Evolutionary conservation across 768 basidiomycete genomes (phyloP), one percentile per base, ranked within the genome.

Genomic region (Phlebiopsis flavidoalba): DNA sequence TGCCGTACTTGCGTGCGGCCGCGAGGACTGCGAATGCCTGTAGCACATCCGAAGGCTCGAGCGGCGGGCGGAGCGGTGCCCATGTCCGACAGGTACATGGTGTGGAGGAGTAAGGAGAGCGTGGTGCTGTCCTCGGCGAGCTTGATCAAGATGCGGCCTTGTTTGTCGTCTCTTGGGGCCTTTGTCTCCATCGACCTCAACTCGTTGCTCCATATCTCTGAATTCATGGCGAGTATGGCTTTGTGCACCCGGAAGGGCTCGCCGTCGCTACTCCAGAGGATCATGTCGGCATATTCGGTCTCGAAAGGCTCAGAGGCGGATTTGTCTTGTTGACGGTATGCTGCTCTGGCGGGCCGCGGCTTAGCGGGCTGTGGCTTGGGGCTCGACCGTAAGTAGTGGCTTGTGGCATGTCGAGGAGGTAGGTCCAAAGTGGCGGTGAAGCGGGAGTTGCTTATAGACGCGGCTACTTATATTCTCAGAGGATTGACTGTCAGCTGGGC

Each of bases 181-280:
- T 49, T 19, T 50, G 26, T 31, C 6, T 31, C 26, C 26, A 31
- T 31, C 26, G 26, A 31, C 26, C 6, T 31, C 3, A 62, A 35
- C 0, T 22, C 22, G 12, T 6, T 1, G 33, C 36, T 3, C 53
- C 53, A 62, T 35, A 7, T 52, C 14, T 26, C 19, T 8, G 87
- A 88, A 0, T 84, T 79, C n/a, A 83, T 69, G 15, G 80, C 76
- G 11, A 88, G 73, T 60, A 87, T 73, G 37, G 77, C 66, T 65
- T 81, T 85, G 76, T 81, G 81, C 45, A 82, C 78, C 56, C 75
- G 78, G 69, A 85, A 85, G 62, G 75, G 72, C 1, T 65, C 66
- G 17, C 57, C 55, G 26, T 70, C 69, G 5, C 80, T 55, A 14
- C 67, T 50, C 15, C 82, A 79, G 37, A 87, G 72, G 55, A 84